These are phyloP conservation scores for Trichoderma cornu-damae DNA, from an alignment of 2,329 filamentous ascomycete genomes.

Conservation along the genomic window DNA sequence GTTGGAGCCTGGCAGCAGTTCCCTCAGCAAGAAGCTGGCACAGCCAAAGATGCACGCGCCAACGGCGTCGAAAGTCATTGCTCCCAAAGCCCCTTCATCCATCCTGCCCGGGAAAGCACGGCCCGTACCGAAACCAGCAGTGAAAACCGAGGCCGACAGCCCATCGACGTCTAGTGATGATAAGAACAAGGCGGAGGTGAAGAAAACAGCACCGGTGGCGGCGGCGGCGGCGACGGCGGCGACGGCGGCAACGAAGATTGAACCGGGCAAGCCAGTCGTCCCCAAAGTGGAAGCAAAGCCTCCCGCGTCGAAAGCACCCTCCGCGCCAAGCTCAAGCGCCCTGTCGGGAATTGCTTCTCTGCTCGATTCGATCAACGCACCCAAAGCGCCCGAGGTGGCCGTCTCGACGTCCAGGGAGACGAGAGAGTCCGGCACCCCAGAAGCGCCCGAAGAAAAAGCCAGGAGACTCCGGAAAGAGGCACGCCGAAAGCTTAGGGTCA, in stretches of 20 bases:
- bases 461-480: conserved; percentile 68
- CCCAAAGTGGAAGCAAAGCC: conserved; percentile 30
- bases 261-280: conserved; percentile 22
- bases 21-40: conserved; percentile 38
- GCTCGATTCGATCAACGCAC: conserved; percentile 46
- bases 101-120: conserved; percentile 47
- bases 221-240: conserved; percentile 27
- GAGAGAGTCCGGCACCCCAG: conserved; percentile 46
- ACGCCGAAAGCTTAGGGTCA: conserved; percentile 63
- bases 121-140: conserved; percentile 37
- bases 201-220: too few species aligned
- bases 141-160: conserved; percentile 35
- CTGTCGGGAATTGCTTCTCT: conserved; percentile 51
- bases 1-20: conserved; percentile 35
- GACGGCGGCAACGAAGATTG: conserved; percentile 22
- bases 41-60: conserved; percentile 33
- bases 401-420: conserved; percentile 49
- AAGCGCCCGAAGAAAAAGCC: conserved; percentile 62
- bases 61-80: conserved; percentile 28
- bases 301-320: conserved; percentile 27
- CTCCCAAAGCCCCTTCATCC: conserved; percentile 32
- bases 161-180: conserved; percentile 29
- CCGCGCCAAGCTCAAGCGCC: conserved; percentile 30
- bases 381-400: conserved; percentile 33
- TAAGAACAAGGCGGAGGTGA: conserved; percentile 30